Evolutionary conservation across 495 filamentous ascomycete genomes (phyloP).

Genomic region (Hypoxylon perforatum): DNA sequence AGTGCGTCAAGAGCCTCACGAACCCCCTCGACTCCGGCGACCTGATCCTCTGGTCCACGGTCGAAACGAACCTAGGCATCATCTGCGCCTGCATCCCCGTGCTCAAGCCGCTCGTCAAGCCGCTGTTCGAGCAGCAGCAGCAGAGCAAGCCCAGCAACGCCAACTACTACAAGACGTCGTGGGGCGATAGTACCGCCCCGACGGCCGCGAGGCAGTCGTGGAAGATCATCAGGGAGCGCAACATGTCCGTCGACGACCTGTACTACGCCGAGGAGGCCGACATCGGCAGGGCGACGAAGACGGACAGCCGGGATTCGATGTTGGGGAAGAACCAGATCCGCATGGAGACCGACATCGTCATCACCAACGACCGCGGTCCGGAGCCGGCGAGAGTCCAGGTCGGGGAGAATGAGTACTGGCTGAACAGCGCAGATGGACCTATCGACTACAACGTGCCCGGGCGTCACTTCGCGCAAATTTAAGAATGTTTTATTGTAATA

Average conservation of each 20-base stretch:
- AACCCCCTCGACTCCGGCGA: constrained; percentile 59
- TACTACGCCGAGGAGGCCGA: background rate
- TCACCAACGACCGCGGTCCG: constrained; percentile 4
- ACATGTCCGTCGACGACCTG: constrained; percentile 2
- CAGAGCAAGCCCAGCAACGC: constrained; percentile 37
- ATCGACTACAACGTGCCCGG: background rate
- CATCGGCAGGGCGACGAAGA: background rate
- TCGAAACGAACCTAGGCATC: constrained; percentile 64
- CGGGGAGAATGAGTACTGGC: constrained; percentile 10
- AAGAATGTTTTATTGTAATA: background rate
- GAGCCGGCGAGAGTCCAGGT: background rate
- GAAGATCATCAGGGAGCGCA: background rate
- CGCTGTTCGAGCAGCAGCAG: no score
- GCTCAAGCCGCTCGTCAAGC: constrained; percentile 62
- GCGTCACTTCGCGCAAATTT: background rate
- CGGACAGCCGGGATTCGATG: background rate
- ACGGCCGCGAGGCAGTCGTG: background rate
- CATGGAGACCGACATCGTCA: constrained; percentile 18
- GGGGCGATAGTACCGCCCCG: background rate
- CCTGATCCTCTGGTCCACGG: constrained; percentile 62
- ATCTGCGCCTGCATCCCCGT: constrained; percentile 62
- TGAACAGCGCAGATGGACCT: background rate
- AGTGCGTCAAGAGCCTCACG: constrained; percentile 55
- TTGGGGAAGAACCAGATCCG: constrained; percentile 4
- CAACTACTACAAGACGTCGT: background rate